A percentile compares a stretch with the other conserved stretches of the same genome.
phyloP scores from a whole-genome alignment of 2,329 filamentous ascomycete genomes.

The Colletotrichum sp. region DNA sequence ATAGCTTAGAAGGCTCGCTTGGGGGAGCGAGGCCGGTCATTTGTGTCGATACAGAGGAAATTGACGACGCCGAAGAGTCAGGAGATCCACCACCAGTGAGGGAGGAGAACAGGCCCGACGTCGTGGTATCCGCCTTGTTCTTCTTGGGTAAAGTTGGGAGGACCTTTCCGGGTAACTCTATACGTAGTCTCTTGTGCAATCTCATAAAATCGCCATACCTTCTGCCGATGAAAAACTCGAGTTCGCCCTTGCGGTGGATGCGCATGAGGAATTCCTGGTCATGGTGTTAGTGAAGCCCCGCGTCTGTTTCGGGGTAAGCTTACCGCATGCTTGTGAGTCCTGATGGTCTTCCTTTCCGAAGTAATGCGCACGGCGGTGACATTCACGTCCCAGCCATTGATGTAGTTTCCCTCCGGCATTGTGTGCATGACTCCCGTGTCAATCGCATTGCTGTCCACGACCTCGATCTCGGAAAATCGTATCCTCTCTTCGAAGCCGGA shows the following conservation, averaged over 20 bases:
- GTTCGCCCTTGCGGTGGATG: slow-evolving; percentile 77
- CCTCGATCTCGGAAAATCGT: slow-evolving; percentile 94
- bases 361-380: slow-evolving; percentile 86
- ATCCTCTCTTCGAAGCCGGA: slow-evolving; percentile 98
- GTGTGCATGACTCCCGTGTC: slow-evolving; percentile 88
- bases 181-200: slow-evolving; percentile 79
- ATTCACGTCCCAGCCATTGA: slow-evolving; percentile 98
- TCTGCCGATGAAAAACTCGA: slow-evolving; percentile 81
- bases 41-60: slow-evolving; percentile 81
- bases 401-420: slow-evolving; percentile 86
- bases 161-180: slow-evolving; percentile 89
- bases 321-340: slow-evolving; percentile 91
- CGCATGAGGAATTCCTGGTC: slow-evolving; percentile 84
- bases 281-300: background rate
- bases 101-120: slow-evolving; percentile 59
- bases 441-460: slow-evolving; percentile 91
- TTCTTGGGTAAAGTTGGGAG: slow-evolving; percentile 88
- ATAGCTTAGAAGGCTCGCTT: slow-evolving; percentile 40
- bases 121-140: slow-evolving; percentile 80
- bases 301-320: slow-evolving; percentile 33
- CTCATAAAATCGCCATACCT: slow-evolving; percentile 88
- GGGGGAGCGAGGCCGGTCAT: slow-evolving; percentile 46
- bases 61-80: slow-evolving; percentile 79
- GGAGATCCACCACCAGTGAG: slow-evolving; percentile 62
- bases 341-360: slow-evolving; percentile 82